Conservation (phyloP, 306 rosid species). For the Castanopsis chinensis region DNA sequence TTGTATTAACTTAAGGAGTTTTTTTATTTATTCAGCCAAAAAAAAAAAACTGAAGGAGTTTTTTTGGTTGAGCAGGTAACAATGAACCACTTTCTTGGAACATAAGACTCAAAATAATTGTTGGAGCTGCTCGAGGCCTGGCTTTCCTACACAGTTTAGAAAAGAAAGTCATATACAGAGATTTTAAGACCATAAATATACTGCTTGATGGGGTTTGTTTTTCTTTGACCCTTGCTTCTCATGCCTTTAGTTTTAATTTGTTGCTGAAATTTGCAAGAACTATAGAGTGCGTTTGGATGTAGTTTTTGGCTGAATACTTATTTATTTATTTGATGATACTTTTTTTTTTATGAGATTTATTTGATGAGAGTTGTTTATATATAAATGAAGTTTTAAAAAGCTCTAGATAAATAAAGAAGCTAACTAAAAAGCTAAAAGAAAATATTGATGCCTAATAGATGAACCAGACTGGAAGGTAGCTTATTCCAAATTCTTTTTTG, state of each 20-base stretch:
- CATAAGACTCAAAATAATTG: slow-evolving; percentile 61
- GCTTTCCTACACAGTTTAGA: slow-evolving; percentile 76
- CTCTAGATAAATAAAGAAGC: no score
- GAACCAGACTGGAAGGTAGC: slow-evolving; percentile 12
- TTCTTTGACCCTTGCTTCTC: slow-evolving; percentile 9
- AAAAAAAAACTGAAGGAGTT: background rate
- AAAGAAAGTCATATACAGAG: slow-evolving; percentile 74
- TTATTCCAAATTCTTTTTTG: background rate
- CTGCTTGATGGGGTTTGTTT: slow-evolving; percentile 75
- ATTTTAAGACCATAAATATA: slow-evolving; percentile 87
- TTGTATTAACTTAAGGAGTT: background rate
- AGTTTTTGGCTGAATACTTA: no score
- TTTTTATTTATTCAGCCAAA: slow-evolving; percentile 7
- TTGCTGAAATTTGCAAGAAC: background rate
- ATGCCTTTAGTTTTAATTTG: background rate
- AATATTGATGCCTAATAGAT: no score
- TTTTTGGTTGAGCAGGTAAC: slow-evolving; percentile 44
- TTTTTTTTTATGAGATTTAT: background rate
- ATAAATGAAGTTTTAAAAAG: no score
- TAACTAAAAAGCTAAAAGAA: no score
- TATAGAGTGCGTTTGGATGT: background rate
- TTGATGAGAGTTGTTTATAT: no score
- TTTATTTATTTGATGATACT: no score
- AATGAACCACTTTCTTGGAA: slow-evolving; percentile 69
- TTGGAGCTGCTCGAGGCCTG: slow-evolving; percentile 86